Evolutionary conservation across 2,329 filamentous ascomycete species (phyloP).

Genomic region (Curvularia lunata): DNA sequence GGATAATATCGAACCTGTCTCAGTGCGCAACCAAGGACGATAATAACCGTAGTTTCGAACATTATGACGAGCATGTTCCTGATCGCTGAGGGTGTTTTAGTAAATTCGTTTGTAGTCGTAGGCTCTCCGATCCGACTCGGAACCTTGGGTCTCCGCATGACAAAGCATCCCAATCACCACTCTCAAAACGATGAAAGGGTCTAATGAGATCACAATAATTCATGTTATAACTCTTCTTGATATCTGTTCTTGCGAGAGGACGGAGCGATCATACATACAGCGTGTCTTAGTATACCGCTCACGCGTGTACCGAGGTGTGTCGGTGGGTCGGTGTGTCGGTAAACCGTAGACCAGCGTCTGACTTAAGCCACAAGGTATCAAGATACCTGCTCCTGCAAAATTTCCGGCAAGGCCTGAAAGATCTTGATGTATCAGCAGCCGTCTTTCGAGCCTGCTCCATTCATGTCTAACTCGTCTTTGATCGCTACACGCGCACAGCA

Average conservation of each 20-base stretch:
- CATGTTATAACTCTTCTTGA: background rate
- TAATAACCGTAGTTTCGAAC: conserved; percentile 1
- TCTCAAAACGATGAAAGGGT: background rate
- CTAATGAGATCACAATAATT: background rate
- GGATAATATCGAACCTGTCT: conserved; percentile 25
- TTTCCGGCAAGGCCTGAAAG: background rate
- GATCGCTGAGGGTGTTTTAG: background rate
- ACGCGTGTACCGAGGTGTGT: background rate
- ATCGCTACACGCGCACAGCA: background rate
- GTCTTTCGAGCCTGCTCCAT: background rate
- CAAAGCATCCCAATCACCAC: background rate
- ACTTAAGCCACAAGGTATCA: background rate
- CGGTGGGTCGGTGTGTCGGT: background rate
- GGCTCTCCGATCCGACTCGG: background rate
- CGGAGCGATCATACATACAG: background rate
- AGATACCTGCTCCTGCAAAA: background rate
- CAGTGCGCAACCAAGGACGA: conserved; percentile 2
- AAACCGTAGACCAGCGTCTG: background rate
- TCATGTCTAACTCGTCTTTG: background rate
- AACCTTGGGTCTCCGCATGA: background rate
- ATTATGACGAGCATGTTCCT: background rate
- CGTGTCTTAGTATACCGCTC: background rate
- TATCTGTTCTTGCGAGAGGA: background rate
- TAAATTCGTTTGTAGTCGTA: background rate
- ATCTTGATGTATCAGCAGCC: background rate